Conservation (phyloP, 2,329 filamentous ascomycete species). For the Colletotrichum cereale region DNA sequence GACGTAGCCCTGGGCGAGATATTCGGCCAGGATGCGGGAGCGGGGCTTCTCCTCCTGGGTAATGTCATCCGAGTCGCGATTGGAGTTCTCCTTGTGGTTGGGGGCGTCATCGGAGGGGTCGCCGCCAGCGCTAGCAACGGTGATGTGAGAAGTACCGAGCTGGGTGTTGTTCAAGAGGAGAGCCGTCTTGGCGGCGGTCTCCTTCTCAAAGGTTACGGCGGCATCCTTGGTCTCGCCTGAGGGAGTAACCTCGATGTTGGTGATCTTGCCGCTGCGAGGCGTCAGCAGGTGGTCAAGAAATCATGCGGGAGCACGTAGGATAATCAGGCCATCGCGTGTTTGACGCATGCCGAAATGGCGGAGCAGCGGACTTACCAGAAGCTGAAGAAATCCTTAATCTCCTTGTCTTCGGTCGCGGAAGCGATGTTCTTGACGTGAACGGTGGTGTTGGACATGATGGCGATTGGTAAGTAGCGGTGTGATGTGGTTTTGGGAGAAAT, state of each 20-base stretch:
- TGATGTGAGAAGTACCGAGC: conserved; percentile 87
- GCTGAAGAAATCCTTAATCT: conserved; percentile 97
- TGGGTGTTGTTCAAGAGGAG: conserved; percentile 97
- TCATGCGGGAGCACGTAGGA: neutral
- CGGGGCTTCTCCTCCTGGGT: conserved; percentile 98
- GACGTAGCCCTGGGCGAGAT: conserved; percentile 93
- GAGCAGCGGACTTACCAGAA: conserved; percentile 77
- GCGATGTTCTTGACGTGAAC: conserved; percentile 94
- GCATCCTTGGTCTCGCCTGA: conserved; percentile 81
- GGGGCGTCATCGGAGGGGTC: conserved; percentile 71
- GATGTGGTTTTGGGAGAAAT: conserved; percentile 21
- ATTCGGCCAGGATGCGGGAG: conserved; percentile 93
- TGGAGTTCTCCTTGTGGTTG: conserved; percentile 66
- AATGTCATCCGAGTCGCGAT: conserved; percentile 76
- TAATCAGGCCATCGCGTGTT: conserved; percentile 16
- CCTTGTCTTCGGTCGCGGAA: conserved; percentile 83
- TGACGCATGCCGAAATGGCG: neutral
- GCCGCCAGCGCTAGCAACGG: conserved; percentile 75
- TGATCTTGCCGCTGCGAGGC: conserved; percentile 85
- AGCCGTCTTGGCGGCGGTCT: conserved; percentile 95
- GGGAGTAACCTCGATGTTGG: conserved; percentile 80
- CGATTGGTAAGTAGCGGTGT: conserved; percentile 11
- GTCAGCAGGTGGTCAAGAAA: conserved; percentile 29
- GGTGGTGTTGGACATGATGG: conserved; percentile 71
- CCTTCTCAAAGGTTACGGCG: conserved; percentile 96